Conservation (phyloP, 2,329 filamentous ascomycete species). For the Clarireedia hainanense region DNA sequence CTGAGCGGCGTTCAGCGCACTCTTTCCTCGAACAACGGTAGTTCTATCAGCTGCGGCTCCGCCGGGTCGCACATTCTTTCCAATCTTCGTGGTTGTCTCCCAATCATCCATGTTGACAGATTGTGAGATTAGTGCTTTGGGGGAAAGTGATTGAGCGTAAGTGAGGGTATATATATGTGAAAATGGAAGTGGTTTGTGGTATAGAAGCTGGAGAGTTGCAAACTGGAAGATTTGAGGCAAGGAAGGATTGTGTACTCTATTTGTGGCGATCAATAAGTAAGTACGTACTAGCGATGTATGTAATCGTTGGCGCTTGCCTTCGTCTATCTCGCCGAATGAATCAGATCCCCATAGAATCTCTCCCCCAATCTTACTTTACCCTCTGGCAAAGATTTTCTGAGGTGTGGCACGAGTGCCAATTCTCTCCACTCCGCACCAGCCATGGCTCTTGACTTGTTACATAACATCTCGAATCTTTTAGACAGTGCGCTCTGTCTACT, state of each 20-base stretch:
- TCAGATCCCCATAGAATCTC: slow-evolving; percentile 8
- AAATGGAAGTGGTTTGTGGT: neutral
- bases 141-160: neutral
- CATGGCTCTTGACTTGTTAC: no score
- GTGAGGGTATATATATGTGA: neutral
- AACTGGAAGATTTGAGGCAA: no score
- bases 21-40: slow-evolving; percentile 80
- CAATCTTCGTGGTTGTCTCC: slow-evolving; percentile 88
- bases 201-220: neutral
- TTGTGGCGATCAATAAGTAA: slow-evolving; percentile 2
- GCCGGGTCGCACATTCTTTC: slow-evolving; percentile 68
- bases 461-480: no score
- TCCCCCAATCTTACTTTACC: no score
- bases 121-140: neutral
- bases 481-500: no score
- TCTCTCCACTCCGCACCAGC: no score
- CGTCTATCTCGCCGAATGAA: slow-evolving; percentile 7
- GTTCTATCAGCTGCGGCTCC: slow-evolving; percentile 59
- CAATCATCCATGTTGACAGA: slow-evolving; percentile 59
- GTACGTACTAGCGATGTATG: no score
- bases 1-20: slow-evolving; percentile 80
- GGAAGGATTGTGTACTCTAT: slow-evolving; percentile 1
- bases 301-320: neutral
- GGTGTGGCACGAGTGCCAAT: no score
- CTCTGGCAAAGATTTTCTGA: no score